Base-by-base conservation (phyloP, 1,284 basidiomycete genomes). In the Fomitopsis schrenkii region DNA sequence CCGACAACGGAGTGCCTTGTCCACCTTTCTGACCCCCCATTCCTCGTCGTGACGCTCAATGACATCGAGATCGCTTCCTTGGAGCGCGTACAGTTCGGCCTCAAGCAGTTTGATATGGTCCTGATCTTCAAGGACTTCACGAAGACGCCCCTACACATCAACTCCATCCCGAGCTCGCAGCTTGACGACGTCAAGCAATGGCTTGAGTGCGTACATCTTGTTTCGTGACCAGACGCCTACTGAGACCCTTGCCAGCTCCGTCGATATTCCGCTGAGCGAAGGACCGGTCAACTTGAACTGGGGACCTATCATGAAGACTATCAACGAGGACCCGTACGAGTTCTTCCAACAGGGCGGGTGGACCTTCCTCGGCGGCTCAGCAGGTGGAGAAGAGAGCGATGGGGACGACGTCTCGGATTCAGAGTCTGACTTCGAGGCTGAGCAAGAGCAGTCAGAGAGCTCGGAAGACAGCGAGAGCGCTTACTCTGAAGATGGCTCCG, bases 221-320 rank as follows among this genome's bases (percentile, higher is more conserved):
- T 12, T 59, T 55, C 55, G 62, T 33, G 28, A 45, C 30, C 35
- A 35, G 22, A 26, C 15, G 10, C 22, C 42, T 63, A 9, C 67
- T 60, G 66, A 63, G 52, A 41, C 17, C 30, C 55, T 42, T 33
- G 14, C 46, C 63, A 96, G 94, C 73, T 97, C 94, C 12, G 95
- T 97, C 60, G 97, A 99, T 74, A 97, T 99, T 61, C 91, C 96
- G 15, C 87, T 98, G 76, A 94, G 93, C 52, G 97, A 98, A 76
- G 94, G 97, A 10, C 94, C 95, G 1, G 95, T 99, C 77, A 99
- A 99, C 76, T 80, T 98, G 76, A 97, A 98, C 72, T 99, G 97
- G 97, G 88, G 90, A 17, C 93, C 93, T 3, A 98, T 99, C 73
- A 97, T 97, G 94, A 97, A 96, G 76, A 94, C 94, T 36, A 89